Evolutionary conservation across 129 eudicot genomes (phyloP), one percentile per base, ranked within the genome.

Genomic region (Deinandra increscens): DNA sequence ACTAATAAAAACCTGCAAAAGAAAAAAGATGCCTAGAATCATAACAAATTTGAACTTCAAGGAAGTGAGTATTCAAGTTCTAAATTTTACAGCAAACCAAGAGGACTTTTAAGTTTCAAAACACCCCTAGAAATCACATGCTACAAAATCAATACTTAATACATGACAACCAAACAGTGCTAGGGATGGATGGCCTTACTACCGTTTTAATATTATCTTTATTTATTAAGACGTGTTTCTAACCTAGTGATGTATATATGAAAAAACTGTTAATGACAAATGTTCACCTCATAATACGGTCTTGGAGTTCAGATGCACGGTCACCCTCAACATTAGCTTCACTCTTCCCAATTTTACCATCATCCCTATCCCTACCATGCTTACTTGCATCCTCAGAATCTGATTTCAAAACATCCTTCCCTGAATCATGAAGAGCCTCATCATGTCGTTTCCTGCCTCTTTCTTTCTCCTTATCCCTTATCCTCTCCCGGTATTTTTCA

Each of bases 251-350:
- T 49, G 23, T 49, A 36, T 9, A 49, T 6, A 49, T 6, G 22
- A 69, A 54, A 19, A 68, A 41, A n/a, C n/a, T n/a, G n/a, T 9
- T 13, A 45, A 42, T 23, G 15, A 46, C 17, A 56, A 1, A 68
- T 11, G 38, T 20, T 58, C 71, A 82, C 96, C 76, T 84, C 58
- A 79, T 37, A 64, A 93, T 84, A 34, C 97, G 97, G 20, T 85
- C 87, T 73, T 81, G 85, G 13, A 94, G 18, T 61, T 89, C 88
- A 46, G 79, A 60, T 8, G 79, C 81, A 15, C 43, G 70, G 37
- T 69, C 82, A 61, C 34, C 81, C 6, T 56, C 90, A 15, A 59
- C 76, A 51, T 55, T 74, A 13, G 77, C 78, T 36, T 81, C 79
- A 42, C 69, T 75, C 78, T 81, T 84, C 41, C 37, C 67, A 26